Evolutionary conservation across 2,329 filamentous ascomycete species (phyloP).

Genomic region (Teratosphaeria gauchensis): DNA sequence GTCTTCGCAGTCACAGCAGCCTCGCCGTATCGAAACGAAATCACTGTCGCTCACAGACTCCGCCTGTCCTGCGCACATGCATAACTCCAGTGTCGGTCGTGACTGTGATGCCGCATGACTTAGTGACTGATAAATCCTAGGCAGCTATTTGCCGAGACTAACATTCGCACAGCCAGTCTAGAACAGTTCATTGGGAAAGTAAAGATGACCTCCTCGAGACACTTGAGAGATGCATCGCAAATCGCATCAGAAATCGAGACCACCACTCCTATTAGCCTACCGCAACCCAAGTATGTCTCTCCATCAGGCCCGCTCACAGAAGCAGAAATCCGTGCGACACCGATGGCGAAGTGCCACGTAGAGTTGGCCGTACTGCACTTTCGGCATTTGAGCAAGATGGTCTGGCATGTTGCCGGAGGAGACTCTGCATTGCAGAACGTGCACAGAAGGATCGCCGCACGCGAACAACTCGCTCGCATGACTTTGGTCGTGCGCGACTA

Average conservation of each 20-base stretch:
- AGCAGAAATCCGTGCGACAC: not conserved
- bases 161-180: not conserved
- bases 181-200: not conserved
- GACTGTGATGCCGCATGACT: not conserved
- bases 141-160: not conserved
- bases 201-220: not conserved
- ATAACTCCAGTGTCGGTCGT: not conserved
- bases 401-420: not conserved
- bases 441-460: not conserved
- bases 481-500: constrained; percentile 3
- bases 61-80: not conserved
- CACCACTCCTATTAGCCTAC: not conserved
- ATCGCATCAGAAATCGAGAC: not conserved
- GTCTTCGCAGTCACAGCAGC: not conserved
- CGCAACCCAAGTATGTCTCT: not conserved
- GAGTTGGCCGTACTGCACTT: not conserved
- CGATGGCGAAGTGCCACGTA: not conserved
- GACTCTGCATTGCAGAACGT: not conserved
- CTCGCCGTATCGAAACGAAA: not conserved
- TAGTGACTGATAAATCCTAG: not conserved
- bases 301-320: not conserved
- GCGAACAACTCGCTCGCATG: constrained; percentile 11
- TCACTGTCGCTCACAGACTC: not conserved
- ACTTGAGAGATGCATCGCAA: not conserved
- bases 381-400: not conserved